Percentiles rank a stretch among this genome's conserved stretches.
Evolutionary conservation across 2,329 filamentous ascomycete genomes (phyloP).

Genomic region (Dactylonectria estremocensis): DNA sequence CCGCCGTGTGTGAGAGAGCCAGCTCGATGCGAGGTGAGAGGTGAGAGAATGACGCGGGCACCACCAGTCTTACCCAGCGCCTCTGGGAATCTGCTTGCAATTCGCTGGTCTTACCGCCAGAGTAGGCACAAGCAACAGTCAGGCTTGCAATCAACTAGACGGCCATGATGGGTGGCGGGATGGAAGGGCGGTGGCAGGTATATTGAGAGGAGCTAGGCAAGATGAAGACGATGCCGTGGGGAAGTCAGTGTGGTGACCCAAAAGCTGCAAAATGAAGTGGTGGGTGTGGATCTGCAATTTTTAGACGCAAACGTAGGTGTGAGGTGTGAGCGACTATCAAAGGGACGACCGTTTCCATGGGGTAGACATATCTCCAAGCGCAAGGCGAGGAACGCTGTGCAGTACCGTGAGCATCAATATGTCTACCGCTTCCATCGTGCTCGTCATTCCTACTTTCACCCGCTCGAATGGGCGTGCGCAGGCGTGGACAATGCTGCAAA

Average conservation of each 20-base stretch:
- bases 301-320: not conserved
- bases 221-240: not conserved
- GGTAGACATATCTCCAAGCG: too few relatives aligned
- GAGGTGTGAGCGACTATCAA: too few relatives aligned
- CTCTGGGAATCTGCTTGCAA: not conserved
- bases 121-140: not conserved
- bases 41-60: conserved; percentile 21
- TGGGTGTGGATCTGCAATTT: not conserved
- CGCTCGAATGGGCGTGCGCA: not conserved
- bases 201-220: conserved; percentile 3
- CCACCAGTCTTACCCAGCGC: not conserved
- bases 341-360: too few relatives aligned
- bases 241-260: not conserved
- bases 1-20: not conserved
- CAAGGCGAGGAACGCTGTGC: too few relatives aligned
- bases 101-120: not conserved
- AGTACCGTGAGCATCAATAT: too few relatives aligned
- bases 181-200: not conserved
- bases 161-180: not conserved
- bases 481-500: not conserved
- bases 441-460: too few relatives aligned
- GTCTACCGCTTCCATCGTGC: too few relatives aligned
- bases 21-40: conserved; percentile 12
- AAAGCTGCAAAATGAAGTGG: conserved; percentile 4
- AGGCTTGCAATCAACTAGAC: not conserved